Base-by-base conservation (phyloP, 768 basidiomycete species). In the Ramaria rubella region DNA sequence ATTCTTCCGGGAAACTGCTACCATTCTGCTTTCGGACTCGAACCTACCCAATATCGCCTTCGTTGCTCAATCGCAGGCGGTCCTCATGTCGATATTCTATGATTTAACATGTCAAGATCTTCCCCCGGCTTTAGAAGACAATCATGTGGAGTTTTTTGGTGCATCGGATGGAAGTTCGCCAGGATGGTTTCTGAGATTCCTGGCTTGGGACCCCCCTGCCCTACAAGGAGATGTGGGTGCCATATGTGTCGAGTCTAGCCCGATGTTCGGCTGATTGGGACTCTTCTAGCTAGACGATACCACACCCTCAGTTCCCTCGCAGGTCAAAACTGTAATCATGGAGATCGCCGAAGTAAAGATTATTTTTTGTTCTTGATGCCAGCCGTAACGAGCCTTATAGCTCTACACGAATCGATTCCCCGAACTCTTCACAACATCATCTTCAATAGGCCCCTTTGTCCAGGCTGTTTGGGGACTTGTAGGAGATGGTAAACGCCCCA, bases 31-130 rank as follows among this genome's bases (percentile, higher is more conserved):
- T 45, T 65, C 73, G 4, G 66, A 61, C 61, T 75, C 63, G 29
- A 29, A 46, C 33, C 68, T 58, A 56, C 65, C 60, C 43, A 75
- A 70, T 75, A 77, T 61, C 62, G 71, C 75, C 36, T 63, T 70
- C 2, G 69, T 93, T 30, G 85, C 89, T 1, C 87, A 90, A 60
- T 79, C 81, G 0, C 85, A 90, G 78, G 80, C 85, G 19, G 75
- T 93, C 6, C 76, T 96, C 15, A 76, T 88, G 17, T 89, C 94
- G 33, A 81, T 98, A 24, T 98, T 87, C 74, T 87, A 94, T 64
- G 96, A 98, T 69, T 81, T 99, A 61, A 93, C 88, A 2, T 90
- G 89, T 62, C 95, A 98, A 61, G 96, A 99, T 71, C 76, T 98
- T 17, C 96, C 94, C 4, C 92, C 93, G 14, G 87, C 85, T 61